A percentile compares a stretch with the other conserved stretches of the same genome.
Conservation (phyloP, 2,329 filamentous ascomycete genomes). For the Podosphaera leucotricha region DNA sequence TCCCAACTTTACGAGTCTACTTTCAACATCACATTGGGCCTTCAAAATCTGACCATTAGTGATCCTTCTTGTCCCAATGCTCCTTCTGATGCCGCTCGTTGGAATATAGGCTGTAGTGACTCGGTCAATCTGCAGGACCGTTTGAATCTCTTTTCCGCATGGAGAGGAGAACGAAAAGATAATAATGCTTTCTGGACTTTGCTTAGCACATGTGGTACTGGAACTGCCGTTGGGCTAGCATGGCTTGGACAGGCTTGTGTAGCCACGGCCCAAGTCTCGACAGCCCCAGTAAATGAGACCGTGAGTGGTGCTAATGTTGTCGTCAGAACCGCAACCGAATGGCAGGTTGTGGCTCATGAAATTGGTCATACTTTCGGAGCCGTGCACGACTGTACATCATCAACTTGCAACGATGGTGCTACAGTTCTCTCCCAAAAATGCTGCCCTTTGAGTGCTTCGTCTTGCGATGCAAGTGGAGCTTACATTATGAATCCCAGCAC, state of each 20-base stretch:
- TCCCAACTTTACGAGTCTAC: constrained; percentile 71
- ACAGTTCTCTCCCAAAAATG: constrained; percentile 39
- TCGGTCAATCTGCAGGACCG: constrained; percentile 47
- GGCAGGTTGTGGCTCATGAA: constrained; percentile 93
- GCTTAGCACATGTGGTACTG: constrained; percentile 49
- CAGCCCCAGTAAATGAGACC: constrained; percentile 36
- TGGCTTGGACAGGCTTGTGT: constrained; percentile 81
- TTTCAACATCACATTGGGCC: constrained; percentile 85
- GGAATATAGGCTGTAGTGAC: constrained; percentile 57
- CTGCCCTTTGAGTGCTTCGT: constrained; percentile 46
- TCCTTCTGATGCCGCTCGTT: constrained; percentile 42
- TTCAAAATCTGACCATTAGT: constrained; percentile 64
- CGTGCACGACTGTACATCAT: constrained; percentile 65
- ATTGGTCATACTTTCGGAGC: constrained; percentile 87
- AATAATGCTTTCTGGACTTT: constrained; percentile 79
- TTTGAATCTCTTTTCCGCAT: constrained; percentile 67
- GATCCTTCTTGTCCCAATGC: constrained; percentile 51
- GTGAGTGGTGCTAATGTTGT: constrained; percentile 80
- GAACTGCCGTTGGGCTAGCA: constrained; percentile 66
- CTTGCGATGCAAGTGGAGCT: constrained; percentile 51
- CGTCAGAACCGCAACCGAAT: constrained; percentile 58
- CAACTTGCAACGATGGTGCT: constrained; percentile 41
- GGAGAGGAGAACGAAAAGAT: constrained; percentile 60
- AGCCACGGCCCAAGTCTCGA: constrained; percentile 25
- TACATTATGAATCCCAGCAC: constrained; percentile 97